Base-by-base conservation (phyloP, 179 eudicot genomes). In the Gypsophila paniculata region DNA sequence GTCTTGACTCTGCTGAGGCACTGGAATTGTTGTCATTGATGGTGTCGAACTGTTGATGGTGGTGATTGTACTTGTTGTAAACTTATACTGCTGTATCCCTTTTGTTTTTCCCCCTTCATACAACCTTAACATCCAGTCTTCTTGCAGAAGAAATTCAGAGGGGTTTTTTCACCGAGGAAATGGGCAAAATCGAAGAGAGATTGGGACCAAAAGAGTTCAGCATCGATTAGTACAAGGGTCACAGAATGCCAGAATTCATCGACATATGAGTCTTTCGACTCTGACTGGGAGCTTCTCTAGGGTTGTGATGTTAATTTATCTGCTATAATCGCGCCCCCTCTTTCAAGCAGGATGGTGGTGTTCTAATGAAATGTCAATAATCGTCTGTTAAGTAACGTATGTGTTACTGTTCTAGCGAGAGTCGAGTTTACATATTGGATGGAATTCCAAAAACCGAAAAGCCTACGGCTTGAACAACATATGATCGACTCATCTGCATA, bases 211-310 rank as follows among this genome's bases (percentile, higher is more conserved):
- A 74, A 55, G 51, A 71, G 77, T 62, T 75, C 61, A 48, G 76
- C 74, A 62, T 67, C 52, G 23, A 42, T 65, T 67, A 32, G 29
- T n/a, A n/a, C n/a, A 36, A 15, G 8, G 21, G 62, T 19, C 10
- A 49, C 71, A 11, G 69, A 71, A 18, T 14, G 25, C 49, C 34
- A 46, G 22, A 68, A 70, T 21, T 69, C 78, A 46, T 69, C 58
- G 60, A 11, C 75, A 69, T 36, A n/a, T 17, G 85, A 77, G 32
- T 70, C 74, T 42, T 73, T 72, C 12, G 97, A 89, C 38, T 87
- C 88, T 3, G 97, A 86, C 14, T 91, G 95, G 97, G 97, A 87
- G 78, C 88, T 91, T 77, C 87, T 91, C 44, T 91, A 87, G 82
- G 42, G 48, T n/a, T 6, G 34, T 23, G 55, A 44, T 19, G 6